phyloP scores from a whole-genome alignment of 257 asterid genomes.

The Knoxia roxburghii region DNA sequence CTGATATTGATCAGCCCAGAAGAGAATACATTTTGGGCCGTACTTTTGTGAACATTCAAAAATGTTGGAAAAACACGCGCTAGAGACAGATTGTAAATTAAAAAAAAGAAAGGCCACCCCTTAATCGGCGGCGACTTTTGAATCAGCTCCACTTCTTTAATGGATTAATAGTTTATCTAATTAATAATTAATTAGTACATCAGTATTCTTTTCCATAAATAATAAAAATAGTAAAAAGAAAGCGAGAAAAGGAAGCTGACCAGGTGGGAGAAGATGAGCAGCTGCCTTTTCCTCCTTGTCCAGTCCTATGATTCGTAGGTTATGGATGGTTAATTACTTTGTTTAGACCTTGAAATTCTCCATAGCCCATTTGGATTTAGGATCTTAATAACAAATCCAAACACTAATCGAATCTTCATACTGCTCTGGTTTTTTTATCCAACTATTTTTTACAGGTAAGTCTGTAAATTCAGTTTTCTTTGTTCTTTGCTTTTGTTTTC shows the following conservation, averaged over 20 bases:
- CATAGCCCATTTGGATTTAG: neutral
- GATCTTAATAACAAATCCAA: neutral
- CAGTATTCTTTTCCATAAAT: neutral
- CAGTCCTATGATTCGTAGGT: neutral
- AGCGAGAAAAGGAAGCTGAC: neutral
- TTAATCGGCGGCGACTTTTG: slow-evolving; percentile 22
- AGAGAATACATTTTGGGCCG: neutral
- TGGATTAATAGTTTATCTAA: neutral
- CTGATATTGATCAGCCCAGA: too few relatives aligned
- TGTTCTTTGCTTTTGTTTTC: neutral
- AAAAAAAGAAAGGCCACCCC: slow-evolving; percentile 7
- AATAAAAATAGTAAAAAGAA: neutral
- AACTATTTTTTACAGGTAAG: neutral
- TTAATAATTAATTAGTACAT: neutral
- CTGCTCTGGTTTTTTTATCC: neutral
- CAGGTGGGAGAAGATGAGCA: slow-evolving; percentile 1
- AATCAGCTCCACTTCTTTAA: slow-evolving; percentile 10
- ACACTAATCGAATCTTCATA: neutral
- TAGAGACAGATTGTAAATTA: too few relatives aligned
- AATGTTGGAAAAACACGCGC: slow-evolving; percentile 5
- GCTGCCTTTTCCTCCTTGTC: neutral
- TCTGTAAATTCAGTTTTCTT: neutral
- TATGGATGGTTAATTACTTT: neutral
- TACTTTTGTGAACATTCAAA: neutral
- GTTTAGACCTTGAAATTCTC: slow-evolving; percentile 10